Percentiles rank a stretch among this genome's conserved stretches.
Evolutionary conservation across 768 basidiomycete genomes (phyloP).

Genomic region (Psilocybe tampanensis): DNA sequence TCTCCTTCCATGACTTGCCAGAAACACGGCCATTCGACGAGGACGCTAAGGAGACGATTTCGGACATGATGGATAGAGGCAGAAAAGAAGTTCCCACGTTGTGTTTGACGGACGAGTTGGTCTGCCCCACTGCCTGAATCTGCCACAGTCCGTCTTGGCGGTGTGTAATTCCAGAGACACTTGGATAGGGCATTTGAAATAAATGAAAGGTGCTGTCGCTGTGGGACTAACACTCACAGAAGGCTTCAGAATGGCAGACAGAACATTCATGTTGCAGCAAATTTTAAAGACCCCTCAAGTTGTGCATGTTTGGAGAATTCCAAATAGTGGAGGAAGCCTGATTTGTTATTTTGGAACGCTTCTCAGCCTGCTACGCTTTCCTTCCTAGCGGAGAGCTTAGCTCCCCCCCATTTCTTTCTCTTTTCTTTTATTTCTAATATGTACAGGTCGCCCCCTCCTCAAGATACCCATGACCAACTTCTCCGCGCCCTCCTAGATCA

Average conservation of each 20-base stretch:
- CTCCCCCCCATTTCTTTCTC: constrained; percentile 3
- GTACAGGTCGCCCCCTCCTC: constrained; percentile 35
- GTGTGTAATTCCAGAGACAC: neutral
- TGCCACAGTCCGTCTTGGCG: neutral
- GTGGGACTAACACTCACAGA: neutral
- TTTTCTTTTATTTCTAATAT: constrained; percentile 29
- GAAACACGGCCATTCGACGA: constrained; percentile 69
- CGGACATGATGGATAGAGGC: constrained; percentile 24
- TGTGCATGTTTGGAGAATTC: constrained; percentile 29
- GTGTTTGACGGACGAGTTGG: constrained; percentile 16
- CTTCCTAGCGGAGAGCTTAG: constrained; percentile 7
- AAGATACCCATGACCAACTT: constrained; percentile 47
- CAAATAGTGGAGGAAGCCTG: constrained; percentile 9
- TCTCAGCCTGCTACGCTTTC: constrained; percentile 11
- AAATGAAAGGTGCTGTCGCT: neutral
- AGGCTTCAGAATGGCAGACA: neutral
- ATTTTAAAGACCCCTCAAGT: constrained; percentile 12
- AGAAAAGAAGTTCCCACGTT: constrained; percentile 16
- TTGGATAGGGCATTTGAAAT: neutral
- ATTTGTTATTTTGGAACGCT: constrained; percentile 13
- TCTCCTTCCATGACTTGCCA: constrained; percentile 68
- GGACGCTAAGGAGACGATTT: constrained; percentile 42
- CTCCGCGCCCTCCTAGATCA: constrained; percentile 55
- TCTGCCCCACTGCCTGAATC: neutral
- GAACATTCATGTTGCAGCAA: constrained; percentile 14